Conservation (phyloP, 768 basidiomycete species). For the Fistulinella prunicolor region DNA sequence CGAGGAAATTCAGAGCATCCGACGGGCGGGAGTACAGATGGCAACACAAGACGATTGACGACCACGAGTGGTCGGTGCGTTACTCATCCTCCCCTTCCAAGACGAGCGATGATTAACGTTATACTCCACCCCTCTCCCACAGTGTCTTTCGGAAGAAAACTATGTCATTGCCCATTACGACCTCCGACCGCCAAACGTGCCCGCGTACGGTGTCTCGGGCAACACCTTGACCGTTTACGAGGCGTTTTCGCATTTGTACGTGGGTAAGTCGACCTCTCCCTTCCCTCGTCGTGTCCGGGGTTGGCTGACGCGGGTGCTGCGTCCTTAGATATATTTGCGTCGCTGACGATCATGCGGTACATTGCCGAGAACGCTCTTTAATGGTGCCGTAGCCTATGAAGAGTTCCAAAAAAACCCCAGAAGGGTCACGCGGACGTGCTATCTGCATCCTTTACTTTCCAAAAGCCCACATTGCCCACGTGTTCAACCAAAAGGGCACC, state of each 20-base stretch:
- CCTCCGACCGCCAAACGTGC: conserved; percentile 52
- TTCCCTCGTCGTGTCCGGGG: neutral
- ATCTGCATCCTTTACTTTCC: too few relatives aligned
- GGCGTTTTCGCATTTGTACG: conserved; percentile 46
- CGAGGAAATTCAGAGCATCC: conserved; percentile 63
- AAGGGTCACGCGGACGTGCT: too few relatives aligned
- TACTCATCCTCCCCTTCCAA: neutral
- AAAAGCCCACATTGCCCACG: too few relatives aligned
- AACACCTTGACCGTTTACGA: conserved; percentile 62
- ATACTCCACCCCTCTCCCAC: neutral
- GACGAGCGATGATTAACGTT: conserved; percentile 4
- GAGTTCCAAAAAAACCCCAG: neutral
- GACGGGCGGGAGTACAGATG: conserved; percentile 73
- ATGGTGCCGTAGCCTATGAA: too few relatives aligned
- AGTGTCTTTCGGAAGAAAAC: conserved; percentile 58
- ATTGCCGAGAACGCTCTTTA: conserved; percentile 50
- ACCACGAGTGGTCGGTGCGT: conserved; percentile 77
- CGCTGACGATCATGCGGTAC: conserved; percentile 62
- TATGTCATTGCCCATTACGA: conserved; percentile 63
- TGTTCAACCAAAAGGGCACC: too few relatives aligned
- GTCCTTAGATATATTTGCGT: conserved; percentile 51
- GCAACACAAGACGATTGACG: conserved; percentile 51
- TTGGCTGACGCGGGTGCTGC: conserved; percentile 3
- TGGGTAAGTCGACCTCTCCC: conserved; percentile 42
- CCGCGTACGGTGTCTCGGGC: conserved; percentile 59